phyloP scores from a whole-genome alignment of 202 grass and related monocot genomes.

The Musa balbisiana region DNA sequence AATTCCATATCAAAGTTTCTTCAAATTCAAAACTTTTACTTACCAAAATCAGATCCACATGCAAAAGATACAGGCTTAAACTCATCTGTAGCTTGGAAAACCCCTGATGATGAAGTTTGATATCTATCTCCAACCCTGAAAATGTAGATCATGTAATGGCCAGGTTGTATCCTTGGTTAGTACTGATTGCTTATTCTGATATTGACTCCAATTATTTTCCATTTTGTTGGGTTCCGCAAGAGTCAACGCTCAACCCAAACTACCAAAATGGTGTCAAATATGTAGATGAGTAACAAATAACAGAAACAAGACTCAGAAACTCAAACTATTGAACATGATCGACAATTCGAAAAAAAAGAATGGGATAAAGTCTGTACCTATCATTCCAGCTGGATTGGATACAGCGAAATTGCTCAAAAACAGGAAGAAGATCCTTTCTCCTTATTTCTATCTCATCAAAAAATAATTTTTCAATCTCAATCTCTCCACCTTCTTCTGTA shows the following conservation, averaged over 20 bases:
- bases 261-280: neutral
- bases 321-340: too few species aligned
- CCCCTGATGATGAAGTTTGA: constrained; percentile 28
- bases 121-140: constrained; percentile 27
- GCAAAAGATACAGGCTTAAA: constrained; percentile 40
- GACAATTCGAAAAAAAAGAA: too few species aligned
- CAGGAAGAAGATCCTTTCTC: constrained; percentile 78
- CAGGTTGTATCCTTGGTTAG: neutral
- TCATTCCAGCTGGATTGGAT: constrained; percentile 46
- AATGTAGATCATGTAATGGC: neutral
- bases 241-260: neutral
- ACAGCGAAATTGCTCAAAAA: constrained; percentile 82
- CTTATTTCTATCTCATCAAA: constrained; percentile 76
- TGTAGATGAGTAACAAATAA: too few species aligned
- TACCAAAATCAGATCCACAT: constrained; percentile 65
- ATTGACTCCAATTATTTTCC: neutral
- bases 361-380: constrained; percentile 38
- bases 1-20: neutral
- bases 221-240: too few species aligned
- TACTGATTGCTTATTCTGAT: neutral
- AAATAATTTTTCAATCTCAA: constrained; percentile 74
- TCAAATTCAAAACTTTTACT: constrained; percentile 14
- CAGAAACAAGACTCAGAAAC: neutral
- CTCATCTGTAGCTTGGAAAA: constrained; percentile 29
- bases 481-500: constrained; percentile 55